These are phyloP conservation scores for Neofusicoccum kwambonambiense DNA, from an alignment of 2,329 filamentous ascomycete species.

Conservation along the genomic window DNA sequence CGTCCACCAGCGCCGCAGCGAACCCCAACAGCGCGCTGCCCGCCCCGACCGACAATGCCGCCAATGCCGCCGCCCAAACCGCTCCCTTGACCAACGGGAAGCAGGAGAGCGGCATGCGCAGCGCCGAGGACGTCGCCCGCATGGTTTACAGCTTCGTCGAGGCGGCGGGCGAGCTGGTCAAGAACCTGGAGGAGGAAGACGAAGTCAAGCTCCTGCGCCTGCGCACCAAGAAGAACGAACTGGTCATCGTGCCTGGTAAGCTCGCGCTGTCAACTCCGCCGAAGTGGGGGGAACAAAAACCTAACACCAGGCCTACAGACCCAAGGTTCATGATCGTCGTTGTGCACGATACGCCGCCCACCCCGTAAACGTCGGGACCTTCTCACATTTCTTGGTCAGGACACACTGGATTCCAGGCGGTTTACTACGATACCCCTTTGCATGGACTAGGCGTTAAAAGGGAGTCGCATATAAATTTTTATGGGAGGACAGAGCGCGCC, in stretches of 20 bases:
- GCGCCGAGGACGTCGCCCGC: constrained; percentile 69
- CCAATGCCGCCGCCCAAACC: constrained; percentile 25
- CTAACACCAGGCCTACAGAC: constrained; percentile 44
- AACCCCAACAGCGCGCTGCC: constrained; percentile 42
- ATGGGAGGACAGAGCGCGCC: neutral
- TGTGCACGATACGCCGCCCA: constrained; percentile 76
- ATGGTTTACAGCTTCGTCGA: constrained; percentile 76
- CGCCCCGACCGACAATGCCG: constrained; percentile 30
- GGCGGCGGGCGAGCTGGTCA: constrained; percentile 66
- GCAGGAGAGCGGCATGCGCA: constrained; percentile 52
- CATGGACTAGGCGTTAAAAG: constrained; percentile 11
- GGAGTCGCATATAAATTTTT: constrained; percentile 5
- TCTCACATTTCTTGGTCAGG: neutral
- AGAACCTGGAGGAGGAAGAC: constrained; percentile 73
- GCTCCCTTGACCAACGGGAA: constrained; percentile 26
- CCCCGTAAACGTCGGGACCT: constrained; percentile 26
- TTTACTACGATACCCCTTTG: constrained; percentile 18
- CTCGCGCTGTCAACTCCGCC: neutral
- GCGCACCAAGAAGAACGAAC: constrained; percentile 80
- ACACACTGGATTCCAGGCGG: neutral
- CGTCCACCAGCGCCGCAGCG: constrained; percentile 57
- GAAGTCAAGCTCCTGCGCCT: constrained; percentile 74
- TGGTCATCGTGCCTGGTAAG: constrained; percentile 72
- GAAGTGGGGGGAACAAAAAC: neutral
- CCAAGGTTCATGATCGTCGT: constrained; percentile 75